Percentiles rank a stretch among this genome's conserved stretches.
These are phyloP conservation scores for Sphaerosporella brunnea DNA, from an alignment of 495 filamentous ascomycete species.

Conservation along the genomic window DNA sequence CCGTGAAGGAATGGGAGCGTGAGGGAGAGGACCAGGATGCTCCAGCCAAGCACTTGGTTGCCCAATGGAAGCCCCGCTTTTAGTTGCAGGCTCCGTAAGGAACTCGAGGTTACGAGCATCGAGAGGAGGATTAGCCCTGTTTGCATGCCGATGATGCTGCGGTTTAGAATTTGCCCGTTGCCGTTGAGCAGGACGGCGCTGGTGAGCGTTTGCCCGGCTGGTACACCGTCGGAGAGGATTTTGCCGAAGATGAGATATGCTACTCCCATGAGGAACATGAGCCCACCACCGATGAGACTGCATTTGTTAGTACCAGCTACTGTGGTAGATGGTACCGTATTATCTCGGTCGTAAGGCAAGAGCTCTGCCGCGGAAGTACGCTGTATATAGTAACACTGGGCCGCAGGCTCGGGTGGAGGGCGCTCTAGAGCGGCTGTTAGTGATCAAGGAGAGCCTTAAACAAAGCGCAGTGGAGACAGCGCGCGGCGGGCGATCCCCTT, in stretches of 20 bases:
- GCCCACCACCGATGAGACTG: slow-evolving; percentile 5
- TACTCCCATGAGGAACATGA: slow-evolving; percentile 37
- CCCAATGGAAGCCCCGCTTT: slow-evolving; percentile 76
- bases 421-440: too few species aligned
- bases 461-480: too few species aligned
- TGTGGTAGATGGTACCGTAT: too few species aligned
- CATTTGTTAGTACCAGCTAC: too few species aligned
- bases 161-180: neutral
- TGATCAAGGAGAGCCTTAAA: too few species aligned
- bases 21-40: slow-evolving; percentile 66
- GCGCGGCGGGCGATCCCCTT: too few species aligned
- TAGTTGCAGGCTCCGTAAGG: slow-evolving; percentile 62
- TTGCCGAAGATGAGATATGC: slow-evolving; percentile 73
- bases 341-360: too few species aligned
- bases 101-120: slow-evolving; percentile 71
- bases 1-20: slow-evolving; percentile 65
- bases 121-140: slow-evolving; percentile 70
- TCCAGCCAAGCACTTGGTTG: slow-evolving; percentile 77
- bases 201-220: neutral
- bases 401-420: too few species aligned
- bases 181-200: neutral
- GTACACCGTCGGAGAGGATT: slow-evolving; percentile 32
- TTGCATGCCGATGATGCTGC: slow-evolving; percentile 24
- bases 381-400: too few species aligned
- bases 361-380: too few species aligned